Conservation (phyloP, 306 rosid genomes). For the Corylus avellana region DNA sequence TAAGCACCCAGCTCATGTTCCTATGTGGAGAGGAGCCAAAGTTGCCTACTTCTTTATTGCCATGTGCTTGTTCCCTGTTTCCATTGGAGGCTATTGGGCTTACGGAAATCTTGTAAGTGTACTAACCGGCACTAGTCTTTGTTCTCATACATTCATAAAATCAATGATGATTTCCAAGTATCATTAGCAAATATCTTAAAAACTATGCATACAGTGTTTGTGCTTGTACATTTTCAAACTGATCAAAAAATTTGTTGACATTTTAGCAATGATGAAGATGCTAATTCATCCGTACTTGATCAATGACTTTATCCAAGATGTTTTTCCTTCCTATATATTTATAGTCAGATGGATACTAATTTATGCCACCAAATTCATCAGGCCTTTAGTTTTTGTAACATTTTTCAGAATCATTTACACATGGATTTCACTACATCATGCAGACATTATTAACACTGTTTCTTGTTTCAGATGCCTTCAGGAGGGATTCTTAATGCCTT, state of each 20-base stretch:
- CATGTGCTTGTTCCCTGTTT: constrained; percentile 88
- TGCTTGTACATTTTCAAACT: too few species aligned
- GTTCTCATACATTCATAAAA: not conserved
- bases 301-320: not conserved
- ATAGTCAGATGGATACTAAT: not conserved
- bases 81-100: constrained; percentile 98
- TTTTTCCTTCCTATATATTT: not conserved
- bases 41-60: constrained; percentile 98
- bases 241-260: too few species aligned
- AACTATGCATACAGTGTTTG: not conserved
- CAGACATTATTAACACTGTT: not conserved
- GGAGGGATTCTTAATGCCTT: constrained; percentile 91
- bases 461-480: constrained; percentile 73
- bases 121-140: not conserved
- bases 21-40: constrained; percentile 99
- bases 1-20: constrained; percentile 98
- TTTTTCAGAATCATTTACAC: not conserved
- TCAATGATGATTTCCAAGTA: not conserved
- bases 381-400: not conserved
- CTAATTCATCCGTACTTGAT: not conserved
- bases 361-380: not conserved
- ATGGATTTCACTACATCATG: not conserved
- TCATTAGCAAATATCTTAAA: not conserved
- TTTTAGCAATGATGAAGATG: not conserved
- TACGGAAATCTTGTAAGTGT: constrained; percentile 89